A percentile compares a stretch with the other conserved stretches of the same genome.
Evolutionary conservation across 2,329 filamentous ascomycete species (phyloP).

Genomic region (Immersiporthe knoxdaviesiana): DNA sequence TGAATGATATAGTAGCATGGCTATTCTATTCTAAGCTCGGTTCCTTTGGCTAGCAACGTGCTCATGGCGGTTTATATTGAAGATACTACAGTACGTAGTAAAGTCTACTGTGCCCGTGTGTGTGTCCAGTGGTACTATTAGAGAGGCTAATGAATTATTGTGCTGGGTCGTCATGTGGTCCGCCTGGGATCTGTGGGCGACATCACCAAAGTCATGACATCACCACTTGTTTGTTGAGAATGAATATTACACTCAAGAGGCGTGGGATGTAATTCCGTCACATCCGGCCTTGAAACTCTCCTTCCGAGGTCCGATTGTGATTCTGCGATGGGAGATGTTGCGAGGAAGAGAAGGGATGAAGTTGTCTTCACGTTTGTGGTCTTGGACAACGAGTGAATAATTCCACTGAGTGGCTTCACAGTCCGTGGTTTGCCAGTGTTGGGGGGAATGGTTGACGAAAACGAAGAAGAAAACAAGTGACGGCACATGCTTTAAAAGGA

Average conservation of each 20-base stretch:
- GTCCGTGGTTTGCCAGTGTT: too few species aligned
- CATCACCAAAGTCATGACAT: slow-evolving; percentile 7
- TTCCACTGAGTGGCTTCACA: too few species aligned
- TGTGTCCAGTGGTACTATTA: not conserved
- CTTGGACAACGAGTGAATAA: too few species aligned
- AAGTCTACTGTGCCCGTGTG: too few species aligned
- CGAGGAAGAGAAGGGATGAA: not conserved
- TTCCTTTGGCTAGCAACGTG: too few species aligned
- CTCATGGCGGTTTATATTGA: not conserved
- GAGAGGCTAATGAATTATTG: not conserved
- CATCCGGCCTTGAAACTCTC: not conserved
- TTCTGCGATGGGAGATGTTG: too few species aligned
- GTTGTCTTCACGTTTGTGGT: not conserved
- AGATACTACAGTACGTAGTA: too few species aligned
- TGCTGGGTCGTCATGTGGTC: not conserved
- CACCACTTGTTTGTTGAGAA: not conserved
- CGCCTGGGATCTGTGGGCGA: not conserved
- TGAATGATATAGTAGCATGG: too few species aligned
- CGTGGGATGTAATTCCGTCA: not conserved
- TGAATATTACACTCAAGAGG: not conserved
- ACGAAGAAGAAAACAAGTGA: too few species aligned
- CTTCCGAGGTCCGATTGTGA: not conserved
- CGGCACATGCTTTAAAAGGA: too few species aligned
- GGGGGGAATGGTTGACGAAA: too few species aligned
- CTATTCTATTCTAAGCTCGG: too few species aligned